These are phyloP conservation scores for Grosmannia clavigera DNA, from an alignment of 2,329 filamentous ascomycete genomes.

Conservation along the genomic window DNA sequence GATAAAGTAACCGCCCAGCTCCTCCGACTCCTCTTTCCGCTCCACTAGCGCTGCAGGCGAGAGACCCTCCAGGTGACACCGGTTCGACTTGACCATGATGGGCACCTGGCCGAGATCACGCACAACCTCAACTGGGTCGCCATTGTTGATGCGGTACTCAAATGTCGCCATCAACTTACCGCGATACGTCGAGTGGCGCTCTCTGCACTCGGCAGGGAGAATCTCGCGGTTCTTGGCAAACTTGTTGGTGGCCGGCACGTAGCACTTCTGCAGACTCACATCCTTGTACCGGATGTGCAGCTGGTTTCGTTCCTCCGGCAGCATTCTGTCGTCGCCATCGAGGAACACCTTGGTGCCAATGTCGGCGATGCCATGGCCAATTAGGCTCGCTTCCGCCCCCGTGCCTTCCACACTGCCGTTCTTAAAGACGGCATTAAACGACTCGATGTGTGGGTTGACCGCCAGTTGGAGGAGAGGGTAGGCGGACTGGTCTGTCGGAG, in stretches of 20 bases:
- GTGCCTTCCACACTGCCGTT: constrained; percentile 28
- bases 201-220: constrained; percentile 83
- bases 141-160: constrained; percentile 78
- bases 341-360: constrained; percentile 83
- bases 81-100: constrained; percentile 88
- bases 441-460: constrained; percentile 86
- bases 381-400: constrained; percentile 23
- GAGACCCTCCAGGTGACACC: constrained; percentile 80
- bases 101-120: constrained; percentile 82
- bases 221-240: constrained; percentile 74
- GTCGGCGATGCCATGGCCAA: constrained; percentile 69
- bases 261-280: constrained; percentile 70
- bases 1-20: constrained; percentile 92
- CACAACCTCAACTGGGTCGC: constrained; percentile 68
- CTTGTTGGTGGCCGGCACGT: constrained; percentile 72
- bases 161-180: constrained; percentile 74
- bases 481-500: constrained; percentile 74
- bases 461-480: constrained; percentile 78
- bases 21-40: constrained; percentile 89
- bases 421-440: constrained; percentile 79
- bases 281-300: constrained; percentile 69
- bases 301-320: constrained; percentile 52
- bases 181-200: constrained; percentile 83
- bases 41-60: constrained; percentile 72
- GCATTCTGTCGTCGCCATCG: constrained; percentile 60